Base-by-base conservation (phyloP, 2,329 filamentous ascomycete genomes). In the Colletotrichum navitas region DNA sequence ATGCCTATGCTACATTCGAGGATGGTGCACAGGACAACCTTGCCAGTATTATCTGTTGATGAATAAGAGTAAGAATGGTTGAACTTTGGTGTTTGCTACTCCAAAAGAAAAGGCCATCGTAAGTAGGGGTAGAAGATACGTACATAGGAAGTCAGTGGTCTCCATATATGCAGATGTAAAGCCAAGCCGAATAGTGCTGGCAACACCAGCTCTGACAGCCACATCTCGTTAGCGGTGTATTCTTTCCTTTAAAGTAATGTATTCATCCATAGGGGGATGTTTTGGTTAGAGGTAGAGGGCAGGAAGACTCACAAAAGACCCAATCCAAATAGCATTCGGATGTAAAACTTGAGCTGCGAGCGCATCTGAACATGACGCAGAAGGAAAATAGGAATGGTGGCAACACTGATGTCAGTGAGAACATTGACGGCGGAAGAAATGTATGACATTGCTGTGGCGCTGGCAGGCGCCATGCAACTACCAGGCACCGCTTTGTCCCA, bases 401-500 rank as follows among this genome's bases (percentile, higher is more conserved):
- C 66, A 3, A 80, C 55, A 0, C 67, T 71, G 60, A 76, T 75
- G 39, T 81, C 79, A 0, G 78, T 80, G 1, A 78, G 29, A 1
- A 81, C 77, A 32, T 81, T 80, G 21, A 74, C 70, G 2, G 74
- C 72, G 0, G 78, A 80, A 12, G 78, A 76, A 21, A 76, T 76
- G 1, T 77, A 79, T 0, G 75, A 77, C 74, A 79, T 77, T 51
- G 78, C 76, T 1, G 68, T 77, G 10, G 74, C 74, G 45, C 75
- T 70, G 0, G 52, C 64, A 4, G 68, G 58, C 24, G 77, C 69
- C 3, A 78, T 75, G 68, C 78, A 80, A 16, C 43, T 60, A 0
- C 75, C 77, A 0, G 68, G 62, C 7, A 59, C 29, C 0, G 62
- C 51, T 34, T 73, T 72, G 2, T 75, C 72, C 77, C 77, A 79